Evolutionary conservation across 2,329 filamentous ascomycete genomes (phyloP).

Genomic region (Ophiostoma novo-ulmi): DNA sequence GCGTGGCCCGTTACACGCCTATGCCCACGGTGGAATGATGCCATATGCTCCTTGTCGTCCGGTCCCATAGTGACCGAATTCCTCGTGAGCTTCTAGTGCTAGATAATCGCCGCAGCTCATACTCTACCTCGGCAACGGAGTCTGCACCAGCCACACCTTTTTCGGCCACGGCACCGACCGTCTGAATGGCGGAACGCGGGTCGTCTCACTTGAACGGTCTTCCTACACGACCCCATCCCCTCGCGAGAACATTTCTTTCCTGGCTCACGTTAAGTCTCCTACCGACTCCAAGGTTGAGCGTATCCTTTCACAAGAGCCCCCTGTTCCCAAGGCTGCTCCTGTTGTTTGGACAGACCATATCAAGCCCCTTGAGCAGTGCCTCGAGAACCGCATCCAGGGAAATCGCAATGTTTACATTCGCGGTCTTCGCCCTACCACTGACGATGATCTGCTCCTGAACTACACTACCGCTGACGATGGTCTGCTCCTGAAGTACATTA

Average conservation of each 20-base stretch:
- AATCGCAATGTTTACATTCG: slow-evolving; percentile 99
- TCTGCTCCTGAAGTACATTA: slow-evolving; percentile 56
- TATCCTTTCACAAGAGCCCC: slow-evolving; percentile 68
- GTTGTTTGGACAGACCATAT: slow-evolving; percentile 81
- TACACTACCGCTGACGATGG: slow-evolving; percentile 63
- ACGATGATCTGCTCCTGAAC: slow-evolving; percentile 76
- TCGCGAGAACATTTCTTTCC: slow-evolving; percentile 46
- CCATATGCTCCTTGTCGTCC: slow-evolving; percentile 48
- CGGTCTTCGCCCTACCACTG: slow-evolving; percentile 89
- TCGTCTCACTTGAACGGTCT: slow-evolving; percentile 55
- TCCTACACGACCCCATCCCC: slow-evolving; percentile 64
- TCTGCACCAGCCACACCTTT: slow-evolving; percentile 61
- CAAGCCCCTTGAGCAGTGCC: slow-evolving; percentile 86
- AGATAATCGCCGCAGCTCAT: slow-evolving; percentile 62
- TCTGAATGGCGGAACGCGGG: slow-evolving; percentile 43
- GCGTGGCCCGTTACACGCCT: slow-evolving; percentile 18
- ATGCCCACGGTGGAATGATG: slow-evolving; percentile 34
- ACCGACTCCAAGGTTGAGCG: slow-evolving; percentile 54
- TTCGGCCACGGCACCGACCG: slow-evolving; percentile 55
- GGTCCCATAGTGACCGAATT: slow-evolving; percentile 42
- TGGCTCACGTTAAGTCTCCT: slow-evolving; percentile 39
- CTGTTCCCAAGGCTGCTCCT: slow-evolving; percentile 81
- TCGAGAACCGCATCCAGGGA: slow-evolving; percentile 84
- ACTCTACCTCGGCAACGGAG: slow-evolving; percentile 56
- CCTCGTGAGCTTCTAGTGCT: slow-evolving; percentile 53